Base-by-base conservation (phyloP, 2,329 filamentous ascomycete genomes). In the Cercospora zeae-maydis region DNA sequence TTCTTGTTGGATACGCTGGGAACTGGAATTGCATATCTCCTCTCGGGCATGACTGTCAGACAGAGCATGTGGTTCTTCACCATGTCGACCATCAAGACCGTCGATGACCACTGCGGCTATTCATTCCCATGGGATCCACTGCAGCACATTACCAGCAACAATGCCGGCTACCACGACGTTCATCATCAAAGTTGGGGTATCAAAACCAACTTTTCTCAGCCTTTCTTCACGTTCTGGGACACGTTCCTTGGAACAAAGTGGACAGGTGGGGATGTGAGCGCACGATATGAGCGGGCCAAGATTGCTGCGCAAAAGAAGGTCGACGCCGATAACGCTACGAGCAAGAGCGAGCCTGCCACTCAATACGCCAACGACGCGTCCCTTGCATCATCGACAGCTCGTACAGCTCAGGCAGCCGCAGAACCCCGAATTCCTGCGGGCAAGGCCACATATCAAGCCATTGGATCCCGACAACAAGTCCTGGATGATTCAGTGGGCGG, bases 161-260 rank as follows among this genome's bases (percentile, higher is more conserved):
- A 98, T 71, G 93, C 95, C 27, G 89, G 88, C 36, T 99, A 98
- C 78, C 95, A 99, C 75, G 95, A 99, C 74, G 93, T 99, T 63
- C 95, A 99, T 78, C 95, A 99, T 79, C 95, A 99, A 79, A 96
- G 91, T 78, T 98, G 93, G 93, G 95, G 95, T 62, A 96, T 99
- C 83, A 99, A 98, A 84, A 90, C 89, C 67, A 96, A 96, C 79
- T 96, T 76, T 64, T 73, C 70, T 53, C 91, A 96, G 77, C 91
- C 91, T 2, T 96, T 93, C 80, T 97, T 98, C 79, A 97, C 90
- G 53, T 92, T 97, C 79, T 98, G 95, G 92, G 95, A 99, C 75
- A 83, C 85, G 52, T 74, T 92, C 30, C 81, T 96, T 21, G 87
- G 88, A 57, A 99, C 95, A 24, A 89, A 86, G 77, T 97, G 92